Evolutionary conservation across 139 green algal genomes (phyloP), one percentile per base, ranked within the genome.

Genomic region (Picochlorum sp.): DNA sequence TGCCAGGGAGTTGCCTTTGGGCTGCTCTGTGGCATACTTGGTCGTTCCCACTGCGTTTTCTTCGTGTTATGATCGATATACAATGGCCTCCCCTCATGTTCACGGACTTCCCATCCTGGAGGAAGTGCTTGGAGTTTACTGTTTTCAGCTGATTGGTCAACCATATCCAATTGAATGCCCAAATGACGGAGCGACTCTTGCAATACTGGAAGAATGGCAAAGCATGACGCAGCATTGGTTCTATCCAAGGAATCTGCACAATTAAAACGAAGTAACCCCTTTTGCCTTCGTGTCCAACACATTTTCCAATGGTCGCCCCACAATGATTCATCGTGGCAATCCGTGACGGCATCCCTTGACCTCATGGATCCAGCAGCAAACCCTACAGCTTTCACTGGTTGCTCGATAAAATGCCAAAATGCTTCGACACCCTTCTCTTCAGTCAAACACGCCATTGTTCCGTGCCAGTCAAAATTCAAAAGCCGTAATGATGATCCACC

Each of bases 171-270:
- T 13, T 64, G 54, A 2, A 94, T 70, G 49, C 84, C 88, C 64
- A 94, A 69, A 64, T 76, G 61, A 3, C 73, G 56, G n/a, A 71
- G 64, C 61, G 77, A 67, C 74, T 89, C 77, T 49, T 82, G 69
- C 16, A 90, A 71, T 51, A 82, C 78, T 34, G 73, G 62, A 50
- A 75, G 56, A 62, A 69, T 73, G 21, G 63, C 86, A 65, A 97
- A 99, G 75, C 95, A 99, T 62, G 78, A 85, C 13, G 89, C 92
- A 6, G 95, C 87, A 68, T 99, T 99, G 46, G 94, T 99, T 34
- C 94, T 78, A 73, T 99, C 94, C 62, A 99, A 79, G 2, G 84
- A 95, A 80, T 99, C 94, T 0, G 94, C 94, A 56, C 94, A 99
- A 77, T 99, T 99, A 79, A 94, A 97, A 9, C 88, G 72, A 57